Evolutionary conservation across 2,329 filamentous ascomycete species (phyloP).

Genomic region (Fusarium domesticum): DNA sequence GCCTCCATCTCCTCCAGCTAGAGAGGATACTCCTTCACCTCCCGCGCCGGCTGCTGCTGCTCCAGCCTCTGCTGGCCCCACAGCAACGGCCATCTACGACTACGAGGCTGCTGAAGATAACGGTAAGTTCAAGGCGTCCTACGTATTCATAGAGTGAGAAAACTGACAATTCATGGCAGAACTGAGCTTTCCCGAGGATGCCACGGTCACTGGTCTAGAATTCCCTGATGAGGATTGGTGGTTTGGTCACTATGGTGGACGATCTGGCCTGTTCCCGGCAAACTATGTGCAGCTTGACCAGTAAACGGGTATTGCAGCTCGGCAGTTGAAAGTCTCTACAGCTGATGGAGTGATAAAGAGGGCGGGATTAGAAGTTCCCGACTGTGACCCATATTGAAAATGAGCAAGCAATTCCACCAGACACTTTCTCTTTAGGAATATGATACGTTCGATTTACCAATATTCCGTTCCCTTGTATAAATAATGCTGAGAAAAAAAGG

Average conservation of each 20-base stretch:
- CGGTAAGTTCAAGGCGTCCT: constrained; percentile 42
- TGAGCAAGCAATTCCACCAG: too few species aligned
- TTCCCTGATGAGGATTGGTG: constrained; percentile 99
- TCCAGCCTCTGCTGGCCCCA: constrained; percentile 50
- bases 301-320: constrained; percentile 8
- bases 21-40: constrained; percentile 35
- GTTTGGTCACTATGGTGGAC: constrained; percentile 81
- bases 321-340: constrained; percentile 6
- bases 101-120: constrained; percentile 98
- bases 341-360: background rate
- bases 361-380: too few species aligned
- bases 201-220: constrained; percentile 77
- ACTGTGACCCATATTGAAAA: too few species aligned
- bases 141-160: background rate
- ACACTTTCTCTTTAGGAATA: too few species aligned
- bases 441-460: too few species aligned
- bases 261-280: constrained; percentile 78
- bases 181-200: constrained; percentile 83
- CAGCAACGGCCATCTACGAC: constrained; percentile 85
- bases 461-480: too few species aligned
- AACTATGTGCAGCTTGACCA: constrained; percentile 63
- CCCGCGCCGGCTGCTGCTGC: constrained; percentile 39
- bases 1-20: constrained; percentile 33
- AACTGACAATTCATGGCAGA: constrained; percentile 43
- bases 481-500: too few species aligned